Conservation (phyloP, 345 rosid genomes). For the Abelmoschus esculentus region DNA sequence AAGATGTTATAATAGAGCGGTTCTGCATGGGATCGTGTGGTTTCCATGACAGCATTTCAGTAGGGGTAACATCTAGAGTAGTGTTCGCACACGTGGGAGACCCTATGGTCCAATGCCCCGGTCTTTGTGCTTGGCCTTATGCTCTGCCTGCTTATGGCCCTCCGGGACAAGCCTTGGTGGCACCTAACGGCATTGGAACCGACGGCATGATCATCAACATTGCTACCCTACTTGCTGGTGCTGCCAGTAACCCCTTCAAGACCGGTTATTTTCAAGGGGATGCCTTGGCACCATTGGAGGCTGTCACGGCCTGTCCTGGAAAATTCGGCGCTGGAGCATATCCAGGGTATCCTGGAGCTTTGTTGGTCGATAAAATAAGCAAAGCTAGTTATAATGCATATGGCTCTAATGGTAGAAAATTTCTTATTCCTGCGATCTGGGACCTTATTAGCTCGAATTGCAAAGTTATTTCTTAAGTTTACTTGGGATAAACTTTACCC, state of each 20-base stretch:
- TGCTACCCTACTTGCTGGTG: slow-evolving; percentile 64
- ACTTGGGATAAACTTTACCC: not conserved
- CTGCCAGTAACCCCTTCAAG: slow-evolving; percentile 72
- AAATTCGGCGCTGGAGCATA: slow-evolving; percentile 65
- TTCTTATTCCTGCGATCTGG: slow-evolving; percentile 58
- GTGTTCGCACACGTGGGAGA: slow-evolving; percentile 64
- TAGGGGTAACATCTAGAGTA: slow-evolving; percentile 26
- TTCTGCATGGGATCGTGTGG: slow-evolving; percentile 49
- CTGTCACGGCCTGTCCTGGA: slow-evolving; percentile 73
- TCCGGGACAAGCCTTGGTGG: slow-evolving; percentile 50
- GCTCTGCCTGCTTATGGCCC: slow-evolving; percentile 79
- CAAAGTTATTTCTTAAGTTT: slow-evolving; percentile 1
- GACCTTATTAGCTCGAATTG: slow-evolving; percentile 52
- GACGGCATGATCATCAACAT: slow-evolving; percentile 78
- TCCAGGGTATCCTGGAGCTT: slow-evolving; percentile 62
- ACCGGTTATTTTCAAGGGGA: slow-evolving; percentile 73
- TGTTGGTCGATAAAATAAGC: slow-evolving; percentile 38
- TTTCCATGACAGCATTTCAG: slow-evolving; percentile 22
- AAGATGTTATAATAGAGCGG: slow-evolving; percentile 43
- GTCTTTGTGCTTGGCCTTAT: slow-evolving; percentile 85
- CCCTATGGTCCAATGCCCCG: slow-evolving; percentile 65
- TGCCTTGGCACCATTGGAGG: slow-evolving; percentile 65
- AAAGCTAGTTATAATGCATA: slow-evolving; percentile 71
- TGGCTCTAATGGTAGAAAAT: slow-evolving; percentile 59
- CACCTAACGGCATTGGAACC: slow-evolving; percentile 66